Evolutionary conservation across 225 moss, liverwort and hornwort genomes (phyloP), one percentile per base, ranked within the genome.

Genomic region (Rhytidiadelphus loreus): DNA sequence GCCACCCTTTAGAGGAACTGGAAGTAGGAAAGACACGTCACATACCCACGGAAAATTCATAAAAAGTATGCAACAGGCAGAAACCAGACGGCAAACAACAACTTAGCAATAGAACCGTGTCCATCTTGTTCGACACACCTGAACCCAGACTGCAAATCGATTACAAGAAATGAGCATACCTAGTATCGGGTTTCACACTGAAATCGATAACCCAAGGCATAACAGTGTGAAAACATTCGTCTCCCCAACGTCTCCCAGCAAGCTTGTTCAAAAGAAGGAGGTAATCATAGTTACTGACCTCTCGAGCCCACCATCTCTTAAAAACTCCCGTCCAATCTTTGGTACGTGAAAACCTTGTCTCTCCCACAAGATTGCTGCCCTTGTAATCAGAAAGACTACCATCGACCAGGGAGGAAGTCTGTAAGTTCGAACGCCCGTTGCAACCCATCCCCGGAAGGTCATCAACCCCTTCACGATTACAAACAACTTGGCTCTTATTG

Each of bases 171-270:
- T 76, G 82, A 87, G 65, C 86, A 86, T 91, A 94, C 87, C 85
- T 89, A 87, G 91, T 90, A 69, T 95, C 91, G 73, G 97, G 97
- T 87, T 91, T 93, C 74, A 89, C 93, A 90, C 96, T 96, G 91
- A 97, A 97, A 89, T 97, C 97, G 85, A 96, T 94, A n/a, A 96
- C 95, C 97, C 97, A 97, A 81, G 97, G 97, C 95, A 97, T 96
- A 81, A 97, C 97, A 76, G 97, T 92, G 91, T 97, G 97, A 86
- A 97, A 97, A 89, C 97, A 95, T 48, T 93, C 94, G 86, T 97
- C 96, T 86, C 90, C 97, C 97, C 97, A 96, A 86, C 95, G 93
- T 90, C 96, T 93, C 81, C 97, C 96, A 85, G 97, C 94, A 87
- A 96, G 89, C 91, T 93, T 96, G 93, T 97, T 97, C 91, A 97